Conservation (phyloP, 176 grass and related monocot species). For the Oryza nivara region DNA sequence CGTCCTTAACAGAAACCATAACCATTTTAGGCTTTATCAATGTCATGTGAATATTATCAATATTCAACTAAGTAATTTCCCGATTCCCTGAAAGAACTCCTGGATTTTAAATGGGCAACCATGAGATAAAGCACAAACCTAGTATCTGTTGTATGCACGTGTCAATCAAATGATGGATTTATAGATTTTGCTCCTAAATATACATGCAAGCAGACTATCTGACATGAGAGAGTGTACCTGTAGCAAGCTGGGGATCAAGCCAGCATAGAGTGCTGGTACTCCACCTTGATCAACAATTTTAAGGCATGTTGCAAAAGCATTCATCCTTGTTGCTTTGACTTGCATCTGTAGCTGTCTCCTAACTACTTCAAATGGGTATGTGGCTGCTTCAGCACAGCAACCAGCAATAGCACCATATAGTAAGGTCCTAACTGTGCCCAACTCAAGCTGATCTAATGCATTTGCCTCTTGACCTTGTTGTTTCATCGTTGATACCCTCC, state of each 20-base stretch:
- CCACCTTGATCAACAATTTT: slow-evolving; percentile 96
- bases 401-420: slow-evolving; percentile 92
- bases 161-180: background rate
- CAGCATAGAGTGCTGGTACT: slow-evolving; percentile 86
- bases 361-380: slow-evolving; percentile 96
- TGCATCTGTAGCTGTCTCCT: slow-evolving; percentile 94
- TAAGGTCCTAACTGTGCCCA: slow-evolving; percentile 84
- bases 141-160: background rate
- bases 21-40: background rate
- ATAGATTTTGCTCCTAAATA: background rate
- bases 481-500: slow-evolving; percentile 61
- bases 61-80: slow-evolving; percentile 12
- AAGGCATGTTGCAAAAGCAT: slow-evolving; percentile 79
- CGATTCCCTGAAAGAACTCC: background rate
- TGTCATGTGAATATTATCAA: background rate
- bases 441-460: slow-evolving; percentile 88
- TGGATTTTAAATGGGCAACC: background rate
- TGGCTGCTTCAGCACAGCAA: slow-evolving; percentile 86
- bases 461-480: slow-evolving; percentile 69
- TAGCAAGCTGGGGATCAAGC: slow-evolving; percentile 96
- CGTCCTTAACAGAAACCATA: background rate
- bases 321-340: slow-evolving; percentile 85
- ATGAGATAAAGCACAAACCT: background rate
- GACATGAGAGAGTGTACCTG: slow-evolving; percentile 61
- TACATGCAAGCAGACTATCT: slow-evolving; percentile 24